phyloP scores from a whole-genome alignment of 176 grass and related monocot species.

The Ampelocalamus luodianensis region DNA sequence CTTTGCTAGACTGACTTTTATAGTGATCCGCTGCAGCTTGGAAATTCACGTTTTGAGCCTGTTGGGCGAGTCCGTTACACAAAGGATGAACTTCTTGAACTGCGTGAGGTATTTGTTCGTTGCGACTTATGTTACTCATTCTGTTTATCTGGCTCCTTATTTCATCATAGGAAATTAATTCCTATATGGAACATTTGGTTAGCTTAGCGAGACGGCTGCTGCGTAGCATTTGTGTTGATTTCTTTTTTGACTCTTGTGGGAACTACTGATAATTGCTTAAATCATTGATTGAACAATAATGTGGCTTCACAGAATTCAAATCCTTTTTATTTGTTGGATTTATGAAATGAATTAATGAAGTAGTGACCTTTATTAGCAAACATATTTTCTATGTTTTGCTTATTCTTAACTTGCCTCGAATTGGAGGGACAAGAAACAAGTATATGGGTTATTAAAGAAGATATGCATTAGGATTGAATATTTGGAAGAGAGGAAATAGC shows the following conservation, averaged over 20 bases:
- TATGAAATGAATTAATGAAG: not conserved
- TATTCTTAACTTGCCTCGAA: constrained; percentile 1
- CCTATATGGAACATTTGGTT: not conserved
- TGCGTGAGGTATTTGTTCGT: constrained; percentile 57
- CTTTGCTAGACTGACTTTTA: constrained; percentile 6
- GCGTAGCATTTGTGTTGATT: not conserved
- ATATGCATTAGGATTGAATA: not conserved
- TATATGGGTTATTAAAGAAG: not conserved
- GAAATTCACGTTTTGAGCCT: constrained; percentile 57
- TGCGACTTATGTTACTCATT: constrained; percentile 15
- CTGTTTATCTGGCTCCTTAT: not conserved
- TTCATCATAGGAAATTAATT: not conserved
- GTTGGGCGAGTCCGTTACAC: constrained; percentile 58
- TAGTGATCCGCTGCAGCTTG: constrained; percentile 44
- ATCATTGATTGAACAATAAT: not conserved
- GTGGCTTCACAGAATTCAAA: not conserved
- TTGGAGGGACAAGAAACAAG: not conserved
- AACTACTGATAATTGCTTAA: not conserved
- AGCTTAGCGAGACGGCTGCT: not conserved
- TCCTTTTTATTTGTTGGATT: not conserved
- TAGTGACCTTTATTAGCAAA: not conserved
- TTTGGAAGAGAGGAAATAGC: not conserved
- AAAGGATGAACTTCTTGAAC: constrained; percentile 68
- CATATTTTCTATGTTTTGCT: not conserved
- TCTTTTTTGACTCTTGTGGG: not conserved